phyloP scores from a whole-genome alignment of 2,329 filamentous ascomycete genomes.

The Septoria petroselini region DNA sequence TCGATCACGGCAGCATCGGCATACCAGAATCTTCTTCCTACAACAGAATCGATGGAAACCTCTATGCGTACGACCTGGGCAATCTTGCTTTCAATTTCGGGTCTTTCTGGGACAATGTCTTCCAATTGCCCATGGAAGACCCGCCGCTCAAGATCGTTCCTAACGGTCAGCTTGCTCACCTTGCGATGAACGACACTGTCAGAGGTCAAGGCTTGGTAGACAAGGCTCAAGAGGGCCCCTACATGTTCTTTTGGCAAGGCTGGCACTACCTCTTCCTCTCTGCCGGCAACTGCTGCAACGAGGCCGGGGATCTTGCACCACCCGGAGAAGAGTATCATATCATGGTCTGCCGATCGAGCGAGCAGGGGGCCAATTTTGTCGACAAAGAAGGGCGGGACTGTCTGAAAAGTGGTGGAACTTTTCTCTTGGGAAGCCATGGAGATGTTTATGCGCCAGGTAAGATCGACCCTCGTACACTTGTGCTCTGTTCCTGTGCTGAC shows the following conservation, averaged over 20 bases:
- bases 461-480: too few species aligned
- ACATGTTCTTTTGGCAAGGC: conserved; percentile 53
- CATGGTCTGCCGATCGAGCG: conserved; percentile 57
- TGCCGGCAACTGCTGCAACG: conserved; percentile 39
- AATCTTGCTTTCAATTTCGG: conserved; percentile 49
- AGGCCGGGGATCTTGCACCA: conserved; percentile 37
- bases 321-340: conserved; percentile 61
- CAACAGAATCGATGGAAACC: conserved; percentile 51
- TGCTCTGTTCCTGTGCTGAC: too few species aligned
- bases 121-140: conserved; percentile 52
- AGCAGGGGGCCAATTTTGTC: conserved; percentile 53
- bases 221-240: conserved; percentile 52
- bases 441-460: conserved; percentile 60
- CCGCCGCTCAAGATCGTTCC: conserved; percentile 23
- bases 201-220: conserved; percentile 43
- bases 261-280: conserved; percentile 58
- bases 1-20: conserved; percentile 59
- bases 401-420: conserved; percentile 55
- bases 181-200: conserved; percentile 54
- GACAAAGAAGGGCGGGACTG: conserved; percentile 57
- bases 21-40: conserved; percentile 42
- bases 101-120: conserved; percentile 66
- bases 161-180: conserved; percentile 42
- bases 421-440: conserved; percentile 59
- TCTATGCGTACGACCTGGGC: conserved; percentile 9